A percentile compares a stretch with the other conserved stretches of the same genome.
phyloP scores from a whole-genome alignment of 108 stramenopile species.

The Fragilaria radians region DNA sequence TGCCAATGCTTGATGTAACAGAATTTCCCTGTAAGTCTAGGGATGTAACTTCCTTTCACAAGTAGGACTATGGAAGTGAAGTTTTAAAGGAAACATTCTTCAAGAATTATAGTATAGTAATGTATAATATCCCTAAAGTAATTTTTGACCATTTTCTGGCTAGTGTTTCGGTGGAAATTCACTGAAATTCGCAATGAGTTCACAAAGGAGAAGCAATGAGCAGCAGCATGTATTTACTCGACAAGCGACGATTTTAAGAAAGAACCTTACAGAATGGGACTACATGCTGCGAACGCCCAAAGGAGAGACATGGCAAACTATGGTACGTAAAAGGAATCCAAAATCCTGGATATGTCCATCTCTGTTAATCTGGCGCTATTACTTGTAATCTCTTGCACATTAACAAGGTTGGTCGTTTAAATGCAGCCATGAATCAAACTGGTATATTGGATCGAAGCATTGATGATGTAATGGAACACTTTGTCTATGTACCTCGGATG shows the following conservation, averaged over 20 bases:
- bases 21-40: too few species aligned
- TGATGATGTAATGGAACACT: conserved; percentile 75
- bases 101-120: too few species aligned
- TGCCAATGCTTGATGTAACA: too few species aligned
- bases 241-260: conserved; percentile 68
- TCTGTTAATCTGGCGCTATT: too few species aligned
- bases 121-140: too few species aligned
- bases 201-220: conserved; percentile 32
- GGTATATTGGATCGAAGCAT: conserved; percentile 62
- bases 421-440: conserved; percentile 47
- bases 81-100: too few species aligned
- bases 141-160: too few species aligned
- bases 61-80: too few species aligned
- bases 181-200: conserved; percentile 5
- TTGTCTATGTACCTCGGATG: conserved; percentile 73
- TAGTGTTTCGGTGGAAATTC: too few species aligned
- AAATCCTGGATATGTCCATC: too few species aligned
- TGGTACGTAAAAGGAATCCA: conserved; percentile 50
- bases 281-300: conserved; percentile 40
- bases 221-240: conserved; percentile 57
- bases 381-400: too few species aligned
- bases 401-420: background rate
- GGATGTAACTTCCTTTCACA: too few species aligned
- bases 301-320: conserved; percentile 83
- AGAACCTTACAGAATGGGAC: conserved; percentile 79